Percentiles rank a stretch among this genome's conserved stretches.
phyloP scores from a whole-genome alignment of 2,329 filamentous ascomycete species.

The Tricladium varicosporioides region DNA sequence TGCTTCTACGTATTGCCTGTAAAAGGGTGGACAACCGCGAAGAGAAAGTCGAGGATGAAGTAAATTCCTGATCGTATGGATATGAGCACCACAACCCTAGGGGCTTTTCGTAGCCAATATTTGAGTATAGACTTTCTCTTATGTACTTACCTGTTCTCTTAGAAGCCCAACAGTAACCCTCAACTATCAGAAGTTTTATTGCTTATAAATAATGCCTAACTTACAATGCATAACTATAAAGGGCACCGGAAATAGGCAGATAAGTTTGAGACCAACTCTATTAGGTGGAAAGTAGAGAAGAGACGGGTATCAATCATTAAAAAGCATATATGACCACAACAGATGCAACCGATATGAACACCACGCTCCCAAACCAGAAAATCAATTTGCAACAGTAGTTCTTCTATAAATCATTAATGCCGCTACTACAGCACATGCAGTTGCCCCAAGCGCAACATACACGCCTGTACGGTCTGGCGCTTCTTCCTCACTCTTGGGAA shows the following conservation, averaged over 20 bases:
- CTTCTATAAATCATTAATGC: slow-evolving; percentile 63
- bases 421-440: slow-evolving; percentile 59
- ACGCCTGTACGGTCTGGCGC: slow-evolving; percentile 78
- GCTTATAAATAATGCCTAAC: no score
- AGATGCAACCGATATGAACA: slow-evolving; percentile 1
- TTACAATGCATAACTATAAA: no score
- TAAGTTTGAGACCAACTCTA: neutral
- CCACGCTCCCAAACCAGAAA: slow-evolving; percentile 2
- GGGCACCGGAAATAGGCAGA: neutral
- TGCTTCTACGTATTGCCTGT: no score
- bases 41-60: no score
- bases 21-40: no score
- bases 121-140: no score
- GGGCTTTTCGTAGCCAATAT: no score
- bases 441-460: slow-evolving; percentile 80
- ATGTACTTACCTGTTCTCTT: no score
- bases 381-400: slow-evolving; percentile 31
- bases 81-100: no score
- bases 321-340: slow-evolving; percentile 1
- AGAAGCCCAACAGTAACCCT: no score
- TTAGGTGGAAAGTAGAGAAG: slow-evolving; percentile 14
- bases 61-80: no score
- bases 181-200: no score
- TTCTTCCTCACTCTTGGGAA: slow-evolving; percentile 87
- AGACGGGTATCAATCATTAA: slow-evolving; percentile 31